Conservation (phyloP, 192 early-diverging fungal species). For the Coemansia sp. region DNA sequence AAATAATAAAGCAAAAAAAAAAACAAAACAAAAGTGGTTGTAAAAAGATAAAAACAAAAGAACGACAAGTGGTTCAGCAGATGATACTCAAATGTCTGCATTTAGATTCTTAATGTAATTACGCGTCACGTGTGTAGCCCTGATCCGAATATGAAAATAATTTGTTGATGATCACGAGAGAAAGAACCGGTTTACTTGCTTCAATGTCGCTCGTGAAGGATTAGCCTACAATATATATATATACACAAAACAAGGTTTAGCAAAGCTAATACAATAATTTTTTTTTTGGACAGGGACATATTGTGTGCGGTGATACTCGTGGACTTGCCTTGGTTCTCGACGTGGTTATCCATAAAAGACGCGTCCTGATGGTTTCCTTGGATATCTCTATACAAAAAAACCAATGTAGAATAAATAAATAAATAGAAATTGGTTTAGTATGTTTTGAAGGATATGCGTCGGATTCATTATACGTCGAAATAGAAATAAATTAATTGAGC, state of each 20-base stretch:
- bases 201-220: constrained; percentile 74
- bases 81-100: not conserved
- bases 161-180: constrained; percentile 19
- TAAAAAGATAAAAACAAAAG: not conserved
- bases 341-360: constrained; percentile 67
- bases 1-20: constrained; percentile 3
- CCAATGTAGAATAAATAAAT: not conserved
- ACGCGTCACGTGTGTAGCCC: not conserved
- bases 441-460: not conserved
- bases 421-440: not conserved
- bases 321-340: constrained; percentile 57
- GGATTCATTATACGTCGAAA: no score
- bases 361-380: constrained; percentile 66
- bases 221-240: constrained; percentile 49
- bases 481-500: no score
- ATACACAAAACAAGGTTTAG: not conserved
- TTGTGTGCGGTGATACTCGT: not conserved
- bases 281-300: no score
- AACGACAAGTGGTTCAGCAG: no score
- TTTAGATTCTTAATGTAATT: not conserved
- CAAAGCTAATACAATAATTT: not conserved
- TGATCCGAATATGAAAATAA: not conserved
- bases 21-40: not conserved
- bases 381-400: constrained; percentile 17
- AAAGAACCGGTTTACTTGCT: constrained; percentile 74